phyloP scores from a whole-genome alignment of 225 moss, liverwort and hornwort genomes.

The Rhytidiadelphus loreus region DNA sequence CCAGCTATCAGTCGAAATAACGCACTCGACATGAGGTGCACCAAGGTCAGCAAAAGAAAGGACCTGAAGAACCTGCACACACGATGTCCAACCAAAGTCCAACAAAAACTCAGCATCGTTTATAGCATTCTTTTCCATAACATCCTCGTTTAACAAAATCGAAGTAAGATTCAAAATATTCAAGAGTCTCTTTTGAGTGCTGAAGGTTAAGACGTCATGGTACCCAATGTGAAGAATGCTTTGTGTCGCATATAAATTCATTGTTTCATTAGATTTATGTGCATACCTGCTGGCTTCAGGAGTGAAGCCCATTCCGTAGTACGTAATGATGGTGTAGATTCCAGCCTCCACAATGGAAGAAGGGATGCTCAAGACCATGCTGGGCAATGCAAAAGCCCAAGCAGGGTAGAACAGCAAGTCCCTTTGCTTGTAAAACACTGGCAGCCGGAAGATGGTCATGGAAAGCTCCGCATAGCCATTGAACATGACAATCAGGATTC shows the following conservation, averaged over 20 bases:
- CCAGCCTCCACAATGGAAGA: constrained; percentile 49
- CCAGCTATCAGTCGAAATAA: constrained; percentile 80
- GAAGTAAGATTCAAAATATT: not conserved
- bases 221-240: not conserved
- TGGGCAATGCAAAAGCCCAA: constrained; percentile 67
- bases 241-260: too few relatives aligned
- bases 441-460: constrained; percentile 58
- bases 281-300: constrained; percentile 60
- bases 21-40: constrained; percentile 65
- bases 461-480: constrained; percentile 71
- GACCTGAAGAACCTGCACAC: constrained; percentile 67
- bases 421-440: constrained; percentile 74
- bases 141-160: not conserved
- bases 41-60: constrained; percentile 43
- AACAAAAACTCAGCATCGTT: not conserved
- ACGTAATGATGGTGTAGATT: constrained; percentile 54
- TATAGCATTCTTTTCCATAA: not conserved
- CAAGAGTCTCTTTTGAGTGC: not conserved
- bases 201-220: not conserved
- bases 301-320: constrained; percentile 71
- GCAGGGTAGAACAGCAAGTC: constrained; percentile 73
- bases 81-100: too few relatives aligned
- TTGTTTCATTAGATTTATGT: not conserved
- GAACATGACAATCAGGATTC: constrained; percentile 65
- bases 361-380: constrained; percentile 44